Conservation (phyloP, 176 grass and related monocot species). For the Musa schizocarpa region DNA sequence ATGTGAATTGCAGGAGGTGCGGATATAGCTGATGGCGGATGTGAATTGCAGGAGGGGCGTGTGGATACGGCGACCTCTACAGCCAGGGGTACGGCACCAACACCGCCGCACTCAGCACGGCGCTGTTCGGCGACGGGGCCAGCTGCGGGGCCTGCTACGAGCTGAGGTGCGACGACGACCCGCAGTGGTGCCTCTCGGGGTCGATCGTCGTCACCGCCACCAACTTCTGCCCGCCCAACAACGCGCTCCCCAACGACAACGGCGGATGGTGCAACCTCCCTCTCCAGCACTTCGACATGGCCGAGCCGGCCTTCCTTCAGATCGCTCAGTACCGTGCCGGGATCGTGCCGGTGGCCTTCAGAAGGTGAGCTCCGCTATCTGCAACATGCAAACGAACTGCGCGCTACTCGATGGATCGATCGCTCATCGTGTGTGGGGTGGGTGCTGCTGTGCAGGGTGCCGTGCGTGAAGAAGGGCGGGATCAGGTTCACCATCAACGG, state of each 20-base stretch:
- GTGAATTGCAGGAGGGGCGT: neutral
- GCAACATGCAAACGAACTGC: no score
- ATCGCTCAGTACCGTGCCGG: conserved; percentile 7
- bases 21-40: no score
- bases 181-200: conserved; percentile 43
- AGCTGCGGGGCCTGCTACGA: conserved; percentile 71
- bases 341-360: conserved; percentile 2
- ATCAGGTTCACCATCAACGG: neutral
- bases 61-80: neutral
- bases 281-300: conserved; percentile 3
- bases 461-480: neutral
- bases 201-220: conserved; percentile 60
- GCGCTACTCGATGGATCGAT: no score
- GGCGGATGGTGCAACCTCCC: conserved; percentile 88
- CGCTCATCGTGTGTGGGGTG: no score
- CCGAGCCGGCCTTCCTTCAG: conserved; percentile 6
- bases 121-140: conserved; percentile 46
- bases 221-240: conserved; percentile 85
- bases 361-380: neutral
- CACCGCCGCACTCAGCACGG: conserved; percentile 59
- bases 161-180: conserved; percentile 35
- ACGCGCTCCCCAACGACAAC: conserved; percentile 37
- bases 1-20: no score
- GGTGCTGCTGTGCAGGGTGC: neutral
- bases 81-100: conserved; percentile 9